Conservation (phyloP, 148 eudicot species). For the Agrostemma githago region DNA sequence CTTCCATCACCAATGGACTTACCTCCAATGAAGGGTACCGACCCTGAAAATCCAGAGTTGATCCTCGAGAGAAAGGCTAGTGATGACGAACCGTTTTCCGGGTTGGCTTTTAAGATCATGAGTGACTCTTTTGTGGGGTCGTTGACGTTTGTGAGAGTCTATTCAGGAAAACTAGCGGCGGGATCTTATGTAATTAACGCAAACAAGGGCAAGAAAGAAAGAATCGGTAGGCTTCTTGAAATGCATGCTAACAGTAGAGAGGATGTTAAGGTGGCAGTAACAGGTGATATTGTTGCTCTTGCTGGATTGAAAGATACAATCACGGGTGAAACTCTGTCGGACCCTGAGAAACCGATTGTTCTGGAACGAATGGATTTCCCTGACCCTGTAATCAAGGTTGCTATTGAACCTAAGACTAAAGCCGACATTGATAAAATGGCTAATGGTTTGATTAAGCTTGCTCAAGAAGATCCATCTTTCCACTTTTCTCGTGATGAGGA, state of each 20-base stretch:
- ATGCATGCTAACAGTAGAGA: slow-evolving; percentile 99
- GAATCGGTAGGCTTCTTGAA: slow-evolving; percentile 91
- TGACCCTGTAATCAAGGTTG: slow-evolving; percentile 97
- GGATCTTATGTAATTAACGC: slow-evolving; percentile 87
- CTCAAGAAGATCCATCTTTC: slow-evolving; percentile 99
- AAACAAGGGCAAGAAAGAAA: slow-evolving; percentile 94
- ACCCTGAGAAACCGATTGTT: slow-evolving; percentile 69
- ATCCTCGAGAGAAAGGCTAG: slow-evolving; percentile 54
- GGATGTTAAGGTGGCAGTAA: slow-evolving; percentile 73
- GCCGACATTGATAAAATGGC: slow-evolving; percentile 96
- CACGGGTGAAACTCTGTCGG: slow-evolving; percentile 92
- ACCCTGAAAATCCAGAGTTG: slow-evolving; percentile 84
- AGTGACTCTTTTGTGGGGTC: slow-evolving; percentile 93
- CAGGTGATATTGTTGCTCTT: slow-evolving; percentile 96
- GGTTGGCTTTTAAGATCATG: slow-evolving; percentile 97
- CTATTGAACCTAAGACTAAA: slow-evolving; percentile 97
- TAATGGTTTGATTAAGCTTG: slow-evolving; percentile 76
- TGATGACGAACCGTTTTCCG: slow-evolving; percentile 90
- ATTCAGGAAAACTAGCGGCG: slow-evolving; percentile 79
- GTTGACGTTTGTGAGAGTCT: slow-evolving; percentile 87
- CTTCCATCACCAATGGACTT: slow-evolving; percentile 89
- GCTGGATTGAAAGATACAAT: slow-evolving; percentile 94
- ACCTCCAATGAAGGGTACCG: slow-evolving; percentile 90
- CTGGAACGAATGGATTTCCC: slow-evolving; percentile 99
- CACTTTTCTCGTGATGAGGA: slow-evolving; percentile 98